Evolutionary conservation across 2,329 filamentous ascomycete genomes (phyloP).

Genomic region (Sclerotiophoma versabilis): DNA sequence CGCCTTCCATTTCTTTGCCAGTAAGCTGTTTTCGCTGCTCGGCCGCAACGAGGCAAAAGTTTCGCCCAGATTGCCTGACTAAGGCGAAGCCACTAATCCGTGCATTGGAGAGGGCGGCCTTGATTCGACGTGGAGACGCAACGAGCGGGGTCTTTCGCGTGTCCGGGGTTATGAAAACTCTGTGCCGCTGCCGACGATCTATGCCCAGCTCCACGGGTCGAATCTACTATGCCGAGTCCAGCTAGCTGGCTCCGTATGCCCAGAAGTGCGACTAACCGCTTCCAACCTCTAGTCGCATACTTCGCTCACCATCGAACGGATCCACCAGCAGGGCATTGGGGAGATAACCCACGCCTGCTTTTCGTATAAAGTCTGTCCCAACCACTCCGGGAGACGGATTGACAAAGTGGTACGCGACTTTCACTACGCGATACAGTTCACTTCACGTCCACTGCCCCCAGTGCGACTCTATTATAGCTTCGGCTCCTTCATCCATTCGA

Average conservation of each 20-base stretch:
- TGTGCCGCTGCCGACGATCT: conserved; percentile 37
- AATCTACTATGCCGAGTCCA: not conserved
- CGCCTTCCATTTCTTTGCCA: conserved; percentile 12
- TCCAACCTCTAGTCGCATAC: conserved; percentile 22
- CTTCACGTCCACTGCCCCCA: conserved; percentile 30
- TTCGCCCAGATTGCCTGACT: conserved; percentile 21
- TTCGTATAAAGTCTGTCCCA: conserved; percentile 37
- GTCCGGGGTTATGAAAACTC: conserved; percentile 36
- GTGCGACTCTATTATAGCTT: conserved; percentile 34
- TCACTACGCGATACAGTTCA: conserved; percentile 19
- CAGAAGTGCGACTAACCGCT: conserved; percentile 23
- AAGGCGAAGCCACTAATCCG: conserved; percentile 10
- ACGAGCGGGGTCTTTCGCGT: conserved; percentile 33
- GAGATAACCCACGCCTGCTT: conserved; percentile 30
- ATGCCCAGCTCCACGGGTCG: conserved; percentile 32
- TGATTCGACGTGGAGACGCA: conserved; percentile 28
- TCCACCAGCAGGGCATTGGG: conserved; percentile 29
- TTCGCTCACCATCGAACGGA: conserved; percentile 34
- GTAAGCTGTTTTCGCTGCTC: conserved; percentile 15
- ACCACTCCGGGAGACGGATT: conserved; percentile 13
- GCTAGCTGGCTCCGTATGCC: conserved; percentile 28
- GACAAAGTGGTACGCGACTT: conserved; percentile 27
- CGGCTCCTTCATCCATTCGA: conserved; percentile 25
- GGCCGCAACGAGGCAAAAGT: conserved; percentile 18
- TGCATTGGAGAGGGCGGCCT: not conserved